Conservation (phyloP, 768 basidiomycete species). For the Pulveroboletus sp. region DNA sequence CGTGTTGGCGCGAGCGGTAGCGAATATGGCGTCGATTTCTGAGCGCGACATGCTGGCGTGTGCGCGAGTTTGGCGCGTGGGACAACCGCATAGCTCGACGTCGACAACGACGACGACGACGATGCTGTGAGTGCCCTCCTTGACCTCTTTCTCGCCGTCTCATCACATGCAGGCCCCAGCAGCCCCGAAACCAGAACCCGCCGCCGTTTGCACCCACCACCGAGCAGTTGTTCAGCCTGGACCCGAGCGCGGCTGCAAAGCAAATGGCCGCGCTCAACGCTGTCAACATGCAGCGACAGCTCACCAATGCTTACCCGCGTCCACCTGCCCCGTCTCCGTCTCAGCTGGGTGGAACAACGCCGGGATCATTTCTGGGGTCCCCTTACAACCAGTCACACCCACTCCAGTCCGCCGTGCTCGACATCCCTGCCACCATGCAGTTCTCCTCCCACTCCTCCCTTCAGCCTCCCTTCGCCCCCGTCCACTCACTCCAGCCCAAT, state of each 20-base stretch:
- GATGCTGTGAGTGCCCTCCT: conserved; percentile 32
- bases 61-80: conserved; percentile 14
- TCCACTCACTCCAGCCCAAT: conserved; percentile 30
- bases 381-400: conserved; percentile 27
- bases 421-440: conserved; percentile 40
- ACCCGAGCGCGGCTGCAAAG: conserved; percentile 67
- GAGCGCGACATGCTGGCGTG: conserved; percentile 45
- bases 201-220: conserved; percentile 21
- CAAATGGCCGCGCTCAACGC: conserved; percentile 79
- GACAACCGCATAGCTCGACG: conserved; percentile 17
- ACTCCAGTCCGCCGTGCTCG: conserved; percentile 41
- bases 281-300: conserved; percentile 46
- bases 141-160: neutral
- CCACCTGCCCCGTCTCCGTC: conserved; percentile 36
- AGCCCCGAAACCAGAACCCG: conserved; percentile 23
- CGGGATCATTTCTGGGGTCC: conserved; percentile 63
- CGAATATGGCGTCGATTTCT: conserved; percentile 87
- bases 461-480: conserved; percentile 44
- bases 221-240: conserved; percentile 51
- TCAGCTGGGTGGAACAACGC: conserved; percentile 55
- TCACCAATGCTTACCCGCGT: conserved; percentile 56
- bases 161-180: conserved; percentile 40
- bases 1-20: conserved; percentile 43
- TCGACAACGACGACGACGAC: conserved; percentile 19
- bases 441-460: conserved; percentile 42